Percentiles rank a stretch among this genome's conserved stretches.
phyloP scores from a whole-genome alignment of 1,139 yeast genomes.

The Sugiyamaella castrensis region DNA sequence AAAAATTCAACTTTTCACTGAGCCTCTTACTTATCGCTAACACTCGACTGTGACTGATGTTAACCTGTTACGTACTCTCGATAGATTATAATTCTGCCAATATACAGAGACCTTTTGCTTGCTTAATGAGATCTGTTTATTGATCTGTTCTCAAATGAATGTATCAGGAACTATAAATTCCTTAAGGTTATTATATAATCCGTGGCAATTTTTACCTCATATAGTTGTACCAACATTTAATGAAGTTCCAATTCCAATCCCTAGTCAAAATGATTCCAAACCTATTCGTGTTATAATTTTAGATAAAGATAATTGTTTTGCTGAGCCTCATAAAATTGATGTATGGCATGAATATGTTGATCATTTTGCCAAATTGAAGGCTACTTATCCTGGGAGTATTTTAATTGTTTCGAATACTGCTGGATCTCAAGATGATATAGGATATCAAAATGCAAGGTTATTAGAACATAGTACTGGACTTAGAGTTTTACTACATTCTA shows the following conservation, averaged over 20 bases:
- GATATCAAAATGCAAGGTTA: slow-evolving; percentile 57
- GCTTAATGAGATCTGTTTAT: too few species aligned
- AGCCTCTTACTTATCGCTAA: too few species aligned
- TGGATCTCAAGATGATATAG: slow-evolving; percentile 75
- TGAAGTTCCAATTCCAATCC: slow-evolving; percentile 48
- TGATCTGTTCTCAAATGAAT: slow-evolving; percentile 1
- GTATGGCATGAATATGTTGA: slow-evolving; percentile 72
- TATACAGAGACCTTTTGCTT: too few species aligned
- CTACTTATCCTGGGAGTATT: slow-evolving; percentile 58
- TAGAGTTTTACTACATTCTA: slow-evolving; percentile 69
- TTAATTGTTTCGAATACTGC: slow-evolving; percentile 91
- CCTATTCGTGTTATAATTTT: slow-evolving; percentile 74
- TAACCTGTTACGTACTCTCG: too few species aligned
- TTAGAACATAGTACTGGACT: slow-evolving; percentile 72
- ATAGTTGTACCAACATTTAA: slow-evolving; percentile 62
- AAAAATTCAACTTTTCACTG: too few species aligned
- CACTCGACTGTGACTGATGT: too few species aligned
- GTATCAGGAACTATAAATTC: slow-evolving; percentile 35
- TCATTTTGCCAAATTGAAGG: slow-evolving; percentile 57
- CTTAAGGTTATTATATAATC: slow-evolving; percentile 57
- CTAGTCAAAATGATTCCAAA: slow-evolving; percentile 21
- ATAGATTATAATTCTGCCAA: too few species aligned
- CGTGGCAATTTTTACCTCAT: slow-evolving; percentile 70
- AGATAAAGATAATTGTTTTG: slow-evolving; percentile 95
- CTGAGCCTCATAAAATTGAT: slow-evolving; percentile 73